These are phyloP conservation scores for Paracoccidioides lutzii DNA, from an alignment of 2,329 filamentous ascomycete genomes.

Conservation along the genomic window DNA sequence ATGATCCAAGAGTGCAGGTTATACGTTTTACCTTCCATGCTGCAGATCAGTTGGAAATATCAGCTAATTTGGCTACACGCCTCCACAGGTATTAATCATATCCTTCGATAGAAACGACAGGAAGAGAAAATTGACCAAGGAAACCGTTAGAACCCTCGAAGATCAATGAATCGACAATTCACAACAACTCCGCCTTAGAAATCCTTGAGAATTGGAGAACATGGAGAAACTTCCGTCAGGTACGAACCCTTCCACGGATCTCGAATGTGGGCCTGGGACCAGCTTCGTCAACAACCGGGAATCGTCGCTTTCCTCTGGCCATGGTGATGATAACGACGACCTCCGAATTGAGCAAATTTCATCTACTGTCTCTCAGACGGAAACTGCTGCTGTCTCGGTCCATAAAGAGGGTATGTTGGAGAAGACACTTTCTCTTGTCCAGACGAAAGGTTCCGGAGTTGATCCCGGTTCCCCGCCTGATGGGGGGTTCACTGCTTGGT, in stretches of 20 bases:
- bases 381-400: background rate
- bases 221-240: background rate
- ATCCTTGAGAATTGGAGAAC: background rate
- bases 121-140: too few species aligned
- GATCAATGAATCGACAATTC: background rate
- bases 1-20: too few species aligned
- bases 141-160: background rate
- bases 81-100: too few species aligned
- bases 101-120: too few species aligned
- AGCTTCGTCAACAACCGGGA: background rate
- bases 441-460: conserved; percentile 25
- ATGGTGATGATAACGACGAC: background rate
- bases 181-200: background rate
- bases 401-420: conserved; percentile 6
- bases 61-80: too few species aligned
- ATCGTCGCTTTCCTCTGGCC: background rate
- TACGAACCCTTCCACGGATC: background rate
- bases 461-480: conserved; percentile 32
- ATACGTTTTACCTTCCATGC: too few species aligned
- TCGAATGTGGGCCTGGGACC: background rate
- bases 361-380: background rate
- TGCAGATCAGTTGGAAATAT: too few species aligned
- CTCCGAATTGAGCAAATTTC: background rate
- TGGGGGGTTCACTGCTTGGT: conserved; percentile 44
- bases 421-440: conserved; percentile 25